Conservation (phyloP, 2,329 filamentous ascomycete species). For the Endoconidiophora polonica region DNA sequence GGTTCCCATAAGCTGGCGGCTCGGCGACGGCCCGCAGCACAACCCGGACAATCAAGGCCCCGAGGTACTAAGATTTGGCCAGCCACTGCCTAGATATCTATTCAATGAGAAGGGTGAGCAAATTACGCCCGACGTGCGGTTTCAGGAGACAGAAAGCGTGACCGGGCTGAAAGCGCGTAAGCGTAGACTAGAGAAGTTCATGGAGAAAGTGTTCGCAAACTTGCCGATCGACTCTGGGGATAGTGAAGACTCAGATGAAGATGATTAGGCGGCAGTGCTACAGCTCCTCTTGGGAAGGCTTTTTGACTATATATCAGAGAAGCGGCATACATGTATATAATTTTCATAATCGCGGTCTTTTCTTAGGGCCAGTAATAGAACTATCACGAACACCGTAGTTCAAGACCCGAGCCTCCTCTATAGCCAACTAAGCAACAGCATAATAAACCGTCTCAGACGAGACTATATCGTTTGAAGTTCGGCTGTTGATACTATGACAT, state of each 20-base stretch:
- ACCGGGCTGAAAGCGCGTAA: conserved; percentile 28
- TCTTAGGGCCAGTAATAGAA: too few relatives aligned
- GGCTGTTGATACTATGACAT: too few relatives aligned
- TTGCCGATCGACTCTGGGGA: conserved; percentile 18
- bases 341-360: too few relatives aligned
- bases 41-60: conserved; percentile 10
- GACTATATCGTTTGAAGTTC: too few relatives aligned
- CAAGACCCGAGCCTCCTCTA: too few relatives aligned
- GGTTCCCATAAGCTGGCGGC: conserved; percentile 36
- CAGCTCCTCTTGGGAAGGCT: too few relatives aligned
- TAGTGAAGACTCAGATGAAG: conserved; percentile 11
- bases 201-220: conserved; percentile 29
- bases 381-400: too few relatives aligned
- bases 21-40: conserved; percentile 36
- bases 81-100: conserved; percentile 31
- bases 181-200: conserved; percentile 27
- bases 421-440: too few relatives aligned
- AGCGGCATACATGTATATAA: too few relatives aligned
- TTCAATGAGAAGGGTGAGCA: conserved; percentile 35
- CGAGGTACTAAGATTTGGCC: conserved; percentile 13
- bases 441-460: too few relatives aligned
- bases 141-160: conserved; percentile 33
- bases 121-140: conserved; percentile 39
- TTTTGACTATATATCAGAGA: too few relatives aligned
- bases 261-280: conserved; percentile 16